Percentiles rank a stretch among this genome's conserved stretches.
These are phyloP conservation scores for Eurotiales sp. DNA, from an alignment of 2,329 filamentous ascomycete species.

Conservation along the genomic window DNA sequence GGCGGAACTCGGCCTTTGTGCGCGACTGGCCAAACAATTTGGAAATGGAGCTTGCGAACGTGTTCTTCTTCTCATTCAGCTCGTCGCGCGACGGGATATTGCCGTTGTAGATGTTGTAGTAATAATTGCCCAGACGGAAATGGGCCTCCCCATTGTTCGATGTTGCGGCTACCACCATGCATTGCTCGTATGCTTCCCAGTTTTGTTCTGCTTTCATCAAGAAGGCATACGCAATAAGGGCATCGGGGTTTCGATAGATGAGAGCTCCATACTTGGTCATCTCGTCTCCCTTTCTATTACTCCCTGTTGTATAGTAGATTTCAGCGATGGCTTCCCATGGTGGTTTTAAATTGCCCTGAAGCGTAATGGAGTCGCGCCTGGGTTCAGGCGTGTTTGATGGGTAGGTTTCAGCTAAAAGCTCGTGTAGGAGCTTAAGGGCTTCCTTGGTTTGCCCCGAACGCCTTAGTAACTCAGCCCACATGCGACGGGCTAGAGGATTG, in stretches of 20 bases:
- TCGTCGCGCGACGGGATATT: conserved; percentile 23
- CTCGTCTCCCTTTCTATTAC: conserved; percentile 18
- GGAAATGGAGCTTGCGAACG: conserved; percentile 6
- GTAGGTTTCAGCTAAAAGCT: conserved; percentile 22
- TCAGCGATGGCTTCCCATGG: conserved; percentile 29
- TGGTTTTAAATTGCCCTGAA: conserved; percentile 16
- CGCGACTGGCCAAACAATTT: conserved; percentile 19
- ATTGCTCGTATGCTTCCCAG: conserved; percentile 31
- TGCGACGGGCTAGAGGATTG: conserved; percentile 26
- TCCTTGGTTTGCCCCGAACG: conserved; percentile 20
- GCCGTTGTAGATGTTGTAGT: conserved; percentile 30
- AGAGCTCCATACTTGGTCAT: conserved; percentile 25
- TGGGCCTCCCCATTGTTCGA: conserved; percentile 27
- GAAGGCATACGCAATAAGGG: conserved; percentile 26
- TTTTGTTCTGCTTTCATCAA: conserved; percentile 22
- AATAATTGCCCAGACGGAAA: conserved; percentile 34
- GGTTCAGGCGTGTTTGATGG: conserved; percentile 14
- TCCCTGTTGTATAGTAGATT: conserved; percentile 18
- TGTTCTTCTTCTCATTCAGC: background rate
- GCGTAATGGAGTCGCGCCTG: conserved; percentile 14
- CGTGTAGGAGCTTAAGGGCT: conserved; percentile 23
- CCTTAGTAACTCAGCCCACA: conserved; percentile 27
- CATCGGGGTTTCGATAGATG: conserved; percentile 28
- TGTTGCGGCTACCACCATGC: conserved; percentile 32
- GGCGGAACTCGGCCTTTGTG: conserved; percentile 22